phyloP scores from a whole-genome alignment of 1,284 basidiomycete genomes.

The Puccinia brachypodii region DNA sequence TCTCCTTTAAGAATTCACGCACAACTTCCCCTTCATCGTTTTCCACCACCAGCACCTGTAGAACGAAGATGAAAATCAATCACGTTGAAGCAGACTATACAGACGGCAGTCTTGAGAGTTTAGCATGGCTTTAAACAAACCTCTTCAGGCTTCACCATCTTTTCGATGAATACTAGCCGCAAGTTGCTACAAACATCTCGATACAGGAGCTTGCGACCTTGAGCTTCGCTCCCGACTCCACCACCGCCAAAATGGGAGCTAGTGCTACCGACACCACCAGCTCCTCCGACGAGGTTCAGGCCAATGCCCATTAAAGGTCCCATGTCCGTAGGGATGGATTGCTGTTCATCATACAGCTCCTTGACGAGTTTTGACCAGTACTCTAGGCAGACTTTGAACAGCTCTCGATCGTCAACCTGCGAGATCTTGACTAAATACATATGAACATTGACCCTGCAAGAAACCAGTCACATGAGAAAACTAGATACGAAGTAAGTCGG shows the following conservation, averaged over 20 bases:
- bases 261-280: conserved; percentile 55
- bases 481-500: background rate
- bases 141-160: conserved; percentile 99
- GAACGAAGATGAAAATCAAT: background rate
- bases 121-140: conserved; percentile 9
- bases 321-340: conserved; percentile 85
- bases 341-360: conserved; percentile 97
- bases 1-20: conserved; percentile 99
- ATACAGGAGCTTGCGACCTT: conserved; percentile 84
- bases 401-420: conserved; percentile 95
- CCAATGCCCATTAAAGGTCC: conserved; percentile 91
- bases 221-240: conserved; percentile 34
- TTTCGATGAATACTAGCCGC: conserved; percentile 92
- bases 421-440: conserved; percentile 98
- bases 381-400: conserved; percentile 99
- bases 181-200: conserved; percentile 92
- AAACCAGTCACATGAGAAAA: background rate
- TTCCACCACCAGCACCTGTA: conserved; percentile 83
- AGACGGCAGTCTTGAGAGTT: background rate
- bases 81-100: background rate
- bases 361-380: conserved; percentile 99
- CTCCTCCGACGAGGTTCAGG: conserved; percentile 62
- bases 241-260: conserved; percentile 55
- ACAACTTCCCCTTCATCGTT: conserved; percentile 99
- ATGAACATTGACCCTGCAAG: conserved; percentile 75